Base-by-base conservation (phyloP, 179 eudicot genomes). In the Amaranthus tricolor region DNA sequence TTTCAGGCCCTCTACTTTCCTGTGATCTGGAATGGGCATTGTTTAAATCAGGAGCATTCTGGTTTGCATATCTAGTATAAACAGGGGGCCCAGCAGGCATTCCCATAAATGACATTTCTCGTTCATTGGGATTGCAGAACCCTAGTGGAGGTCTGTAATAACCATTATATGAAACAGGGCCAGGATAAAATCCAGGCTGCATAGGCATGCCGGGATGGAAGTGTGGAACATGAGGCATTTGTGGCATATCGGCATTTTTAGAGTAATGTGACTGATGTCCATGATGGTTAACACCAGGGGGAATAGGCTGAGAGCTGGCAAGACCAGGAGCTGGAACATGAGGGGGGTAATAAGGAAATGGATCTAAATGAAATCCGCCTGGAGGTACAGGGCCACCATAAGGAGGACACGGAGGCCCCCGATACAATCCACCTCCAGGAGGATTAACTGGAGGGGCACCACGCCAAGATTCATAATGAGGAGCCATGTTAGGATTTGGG, bases 81-180 rank as follows among this genome's bases (percentile, higher is more conserved):
- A 82, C 82, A 68, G 89, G 86, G 61, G 91, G 91, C 13, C 85
- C 86, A 67, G 88, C 80, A 76, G 88, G 68, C 89, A 85, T 89
- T 72, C 94, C 97, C 94, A 86, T 88, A 77, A 79, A 86, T 56
- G 96, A 86, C 78, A 86, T 68, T 72, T 96, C 98, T 43, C 87
- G 87, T 75, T 96, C 98, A 86, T 79, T 85, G 64, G 90, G 85
- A 83, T 82, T 83, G 79, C 88, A 77, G 78, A 83, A 91, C 62
- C 87, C 91, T 96, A 91, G 86, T n/a, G 95, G 91, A 65, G 96
- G 98, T 45, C 99, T 89, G 81, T 88, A 91, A 81, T 83, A 93
- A n/a, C 96, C 89, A 16, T 93, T 97, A 77, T 84, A 91, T 43
- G 89, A 73, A 84, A 87, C 78, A n/a, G 95, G 97, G 71, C 88